phyloP scores from a whole-genome alignment of 306 rosid genomes.

The Dryas octopetala region DNA sequence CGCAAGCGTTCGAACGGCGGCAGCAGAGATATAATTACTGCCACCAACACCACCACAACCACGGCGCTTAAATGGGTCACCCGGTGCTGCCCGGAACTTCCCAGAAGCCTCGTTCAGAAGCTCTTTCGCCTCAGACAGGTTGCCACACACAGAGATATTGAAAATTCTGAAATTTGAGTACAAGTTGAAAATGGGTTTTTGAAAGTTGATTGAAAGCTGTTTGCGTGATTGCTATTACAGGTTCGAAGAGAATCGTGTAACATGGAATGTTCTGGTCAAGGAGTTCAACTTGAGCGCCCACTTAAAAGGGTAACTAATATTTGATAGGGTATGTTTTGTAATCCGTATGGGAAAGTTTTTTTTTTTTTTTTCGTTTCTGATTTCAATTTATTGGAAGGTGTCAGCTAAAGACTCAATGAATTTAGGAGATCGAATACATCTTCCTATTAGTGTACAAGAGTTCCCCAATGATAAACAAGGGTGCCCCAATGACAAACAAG shows the following conservation, averaged over 20 bases:
- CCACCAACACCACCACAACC: conserved; percentile 29
- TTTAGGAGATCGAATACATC: conserved; percentile 64
- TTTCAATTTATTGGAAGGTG: conserved; percentile 43
- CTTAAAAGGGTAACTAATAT: conserved; percentile 50
- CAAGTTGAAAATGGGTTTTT: neutral
- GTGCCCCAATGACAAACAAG: conserved; percentile 32
- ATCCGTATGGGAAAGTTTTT: neutral
- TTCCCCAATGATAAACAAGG: conserved; percentile 33
- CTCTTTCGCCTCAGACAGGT: conserved; percentile 87
- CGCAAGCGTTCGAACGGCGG: neutral
- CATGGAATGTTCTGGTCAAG: conserved; percentile 13
- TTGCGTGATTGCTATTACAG: conserved; percentile 24
- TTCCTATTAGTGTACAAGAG: conserved; percentile 61
- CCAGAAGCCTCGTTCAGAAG: conserved; percentile 78
- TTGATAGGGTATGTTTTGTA: no score
- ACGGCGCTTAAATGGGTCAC: conserved; percentile 77
- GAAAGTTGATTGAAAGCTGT: neutral
- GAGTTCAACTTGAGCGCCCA: conserved; percentile 24
- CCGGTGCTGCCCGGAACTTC: conserved; percentile 79
- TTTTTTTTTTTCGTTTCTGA: conserved; percentile 1
- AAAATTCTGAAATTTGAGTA: neutral
- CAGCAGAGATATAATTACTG: neutral
- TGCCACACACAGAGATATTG: neutral
- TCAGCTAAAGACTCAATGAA: conserved; percentile 68
- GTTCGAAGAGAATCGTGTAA: conserved; percentile 57